A percentile compares a stretch with the other conserved stretches of the same genome.
Evolutionary conservation across 306 rosid genomes (phyloP).

Genomic region (Quercus alba): DNA sequence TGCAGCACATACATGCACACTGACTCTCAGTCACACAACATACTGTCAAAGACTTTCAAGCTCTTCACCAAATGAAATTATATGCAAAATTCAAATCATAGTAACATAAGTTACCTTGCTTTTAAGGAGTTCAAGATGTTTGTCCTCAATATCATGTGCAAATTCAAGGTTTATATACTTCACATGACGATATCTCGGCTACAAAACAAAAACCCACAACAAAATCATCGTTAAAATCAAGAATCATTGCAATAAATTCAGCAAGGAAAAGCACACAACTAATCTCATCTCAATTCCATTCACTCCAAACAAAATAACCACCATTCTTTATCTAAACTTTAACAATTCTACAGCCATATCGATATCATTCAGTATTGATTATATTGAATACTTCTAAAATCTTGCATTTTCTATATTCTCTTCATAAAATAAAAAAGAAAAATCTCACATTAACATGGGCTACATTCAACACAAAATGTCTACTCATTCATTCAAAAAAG

Average conservation of each 20-base stretch:
- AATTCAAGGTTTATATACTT: slow-evolving; percentile 73
- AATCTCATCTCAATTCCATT: background rate
- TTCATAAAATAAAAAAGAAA: no score
- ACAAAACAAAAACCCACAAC: slow-evolving; percentile 20
- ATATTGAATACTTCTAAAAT: background rate
- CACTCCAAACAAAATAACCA: background rate
- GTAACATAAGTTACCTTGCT: slow-evolving; percentile 43
- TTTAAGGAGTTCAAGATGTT: slow-evolving; percentile 56
- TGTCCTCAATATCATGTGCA: slow-evolving; percentile 72
- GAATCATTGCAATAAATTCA: background rate
- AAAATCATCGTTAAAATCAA: slow-evolving; percentile 16
- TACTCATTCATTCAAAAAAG: background rate
- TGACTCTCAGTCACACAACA: no score
- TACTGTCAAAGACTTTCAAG: background rate
- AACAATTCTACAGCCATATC: background rate
- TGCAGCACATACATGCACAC: background rate
- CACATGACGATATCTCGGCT: slow-evolving; percentile 62
- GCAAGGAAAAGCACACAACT: background rate
- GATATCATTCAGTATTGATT: background rate
- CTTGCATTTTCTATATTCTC: background rate
- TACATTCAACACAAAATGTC: background rate
- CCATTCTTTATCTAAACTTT: background rate
- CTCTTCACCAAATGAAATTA: background rate
- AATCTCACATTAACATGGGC: no score
- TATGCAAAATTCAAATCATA: background rate